These are phyloP conservation scores for Yarrowia sp. DNA, from an alignment of 805 yeast species.

Conservation along the genomic window DNA sequence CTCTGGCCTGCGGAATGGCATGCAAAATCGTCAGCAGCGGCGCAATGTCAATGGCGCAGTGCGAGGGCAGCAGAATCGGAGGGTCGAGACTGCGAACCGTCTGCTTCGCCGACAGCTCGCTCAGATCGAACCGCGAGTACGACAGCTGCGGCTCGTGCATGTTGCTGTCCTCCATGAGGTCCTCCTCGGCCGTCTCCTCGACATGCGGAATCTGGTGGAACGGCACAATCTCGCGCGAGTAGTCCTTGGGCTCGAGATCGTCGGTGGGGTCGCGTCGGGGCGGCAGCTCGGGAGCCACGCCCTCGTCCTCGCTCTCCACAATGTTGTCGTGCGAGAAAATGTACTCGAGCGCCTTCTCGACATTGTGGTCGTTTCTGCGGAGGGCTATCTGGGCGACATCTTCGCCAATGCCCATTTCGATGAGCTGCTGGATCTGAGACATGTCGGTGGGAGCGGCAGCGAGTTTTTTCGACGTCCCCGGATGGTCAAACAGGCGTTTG, in stretches of 20 bases:
- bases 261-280: background rate
- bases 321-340: constrained; percentile 6
- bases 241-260: background rate
- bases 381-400: background rate
- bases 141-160: background rate
- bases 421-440: constrained; percentile 7
- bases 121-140: constrained; percentile 2
- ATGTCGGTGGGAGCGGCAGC: background rate
- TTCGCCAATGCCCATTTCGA: constrained; percentile 20
- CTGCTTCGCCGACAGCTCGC: background rate
- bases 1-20: constrained; percentile 37
- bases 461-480: background rate
- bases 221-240: background rate
- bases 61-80: constrained; percentile 32
- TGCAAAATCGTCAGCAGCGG: constrained; percentile 37
- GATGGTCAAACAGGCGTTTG: constrained; percentile 5
- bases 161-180: background rate
- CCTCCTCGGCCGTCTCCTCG: background rate
- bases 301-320: constrained; percentile 7
- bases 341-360: constrained; percentile 24
- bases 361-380: constrained; percentile 1
- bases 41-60: constrained; percentile 31
- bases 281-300: background rate
- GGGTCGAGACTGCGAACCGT: constrained; percentile 14
- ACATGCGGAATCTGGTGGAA: constrained; percentile 5